phyloP scores from a whole-genome alignment of 2,329 filamentous ascomycete species.

The Hawksworthiomyces lignivorus region DNA sequence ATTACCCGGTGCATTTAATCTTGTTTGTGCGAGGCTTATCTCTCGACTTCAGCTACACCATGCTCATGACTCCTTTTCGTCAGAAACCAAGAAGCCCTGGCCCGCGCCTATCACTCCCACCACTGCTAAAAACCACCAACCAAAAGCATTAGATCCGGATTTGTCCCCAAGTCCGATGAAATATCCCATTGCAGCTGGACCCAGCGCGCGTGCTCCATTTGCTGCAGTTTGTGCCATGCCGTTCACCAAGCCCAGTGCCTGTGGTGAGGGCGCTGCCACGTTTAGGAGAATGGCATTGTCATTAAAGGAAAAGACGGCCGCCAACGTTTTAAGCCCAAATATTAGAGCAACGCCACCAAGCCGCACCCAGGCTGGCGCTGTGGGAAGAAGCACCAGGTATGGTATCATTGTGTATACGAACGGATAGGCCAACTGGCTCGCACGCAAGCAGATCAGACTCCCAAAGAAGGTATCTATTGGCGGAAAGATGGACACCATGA shows the following conservation, averaged over 20 bases:
- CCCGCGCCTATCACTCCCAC: not conserved
- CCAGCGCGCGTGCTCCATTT: constrained; percentile 3
- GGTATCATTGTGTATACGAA: constrained; percentile 6
- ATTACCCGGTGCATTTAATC: too few species aligned
- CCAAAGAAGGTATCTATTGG: constrained; percentile 6
- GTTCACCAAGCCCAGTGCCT: constrained; percentile 10
- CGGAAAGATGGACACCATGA: constrained; percentile 9
- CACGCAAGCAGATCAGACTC: constrained; percentile 6
- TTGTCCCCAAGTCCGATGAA: constrained; percentile 9
- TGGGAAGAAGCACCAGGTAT: constrained; percentile 8
- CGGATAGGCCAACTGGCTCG: constrained; percentile 6
- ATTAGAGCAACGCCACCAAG: not conserved
- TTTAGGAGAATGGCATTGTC: constrained; percentile 9
- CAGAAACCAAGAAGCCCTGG: constrained; percentile 10
- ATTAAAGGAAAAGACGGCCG: constrained; percentile 12
- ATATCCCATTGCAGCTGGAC: constrained; percentile 9
- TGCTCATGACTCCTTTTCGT: constrained; percentile 4
- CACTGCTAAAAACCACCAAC: constrained; percentile 10
- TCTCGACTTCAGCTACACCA: too few species aligned
- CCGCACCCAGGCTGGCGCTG: not conserved
- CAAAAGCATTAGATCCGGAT: constrained; percentile 1
- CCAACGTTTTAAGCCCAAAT: constrained; percentile 1
- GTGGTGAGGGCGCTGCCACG: constrained; percentile 7
- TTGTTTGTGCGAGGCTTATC: too few species aligned
- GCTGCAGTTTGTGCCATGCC: constrained; percentile 11